These are phyloP conservation scores for Fomitopsis serialis DNA, from an alignment of 768 basidiomycete genomes.

Conservation along the genomic window DNA sequence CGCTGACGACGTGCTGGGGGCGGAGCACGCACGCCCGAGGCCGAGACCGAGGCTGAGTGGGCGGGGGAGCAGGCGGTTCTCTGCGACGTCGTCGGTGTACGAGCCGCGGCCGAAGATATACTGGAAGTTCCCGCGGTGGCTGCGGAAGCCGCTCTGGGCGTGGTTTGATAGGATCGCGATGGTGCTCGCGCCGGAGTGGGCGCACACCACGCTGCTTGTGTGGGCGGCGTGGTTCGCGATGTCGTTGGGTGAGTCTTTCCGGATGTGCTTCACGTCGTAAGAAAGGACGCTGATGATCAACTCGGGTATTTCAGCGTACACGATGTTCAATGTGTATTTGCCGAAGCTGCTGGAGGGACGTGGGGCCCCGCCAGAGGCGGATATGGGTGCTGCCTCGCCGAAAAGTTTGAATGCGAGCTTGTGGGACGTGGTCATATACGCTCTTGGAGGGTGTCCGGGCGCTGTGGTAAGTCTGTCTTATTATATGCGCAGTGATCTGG, in stretches of 20 bases:
- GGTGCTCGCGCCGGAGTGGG: constrained; percentile 75
- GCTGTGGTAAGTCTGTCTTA: constrained; percentile 52
- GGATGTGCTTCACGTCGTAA: too few relatives aligned
- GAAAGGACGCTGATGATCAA: neutral
- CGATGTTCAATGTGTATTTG: constrained; percentile 91
- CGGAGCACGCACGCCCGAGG: constrained; percentile 1
- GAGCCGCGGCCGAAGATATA: constrained; percentile 37
- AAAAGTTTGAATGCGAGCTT: constrained; percentile 57
- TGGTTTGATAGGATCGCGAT: constrained; percentile 66
- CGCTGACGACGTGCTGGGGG: neutral
- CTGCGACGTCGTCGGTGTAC: constrained; percentile 35
- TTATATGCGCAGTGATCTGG: neutral
- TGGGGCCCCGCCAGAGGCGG: constrained; percentile 15
- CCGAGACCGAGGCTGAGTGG: neutral
- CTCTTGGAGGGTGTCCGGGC: constrained; percentile 80
- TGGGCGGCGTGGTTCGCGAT: constrained; percentile 77
- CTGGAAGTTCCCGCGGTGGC: constrained; percentile 44
- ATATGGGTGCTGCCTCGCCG: constrained; percentile 15
- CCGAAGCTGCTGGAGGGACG: constrained; percentile 79
- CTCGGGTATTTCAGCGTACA: constrained; percentile 47
- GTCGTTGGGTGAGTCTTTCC: constrained; percentile 67
- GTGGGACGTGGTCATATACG: constrained; percentile 86
- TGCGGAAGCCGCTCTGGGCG: constrained; percentile 54
- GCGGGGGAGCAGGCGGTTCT: constrained; percentile 10
- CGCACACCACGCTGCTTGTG: constrained; percentile 68